Evolutionary conservation across 2,329 filamentous ascomycete genomes (phyloP).

Genomic region (Aspergillus sojae): DNA sequence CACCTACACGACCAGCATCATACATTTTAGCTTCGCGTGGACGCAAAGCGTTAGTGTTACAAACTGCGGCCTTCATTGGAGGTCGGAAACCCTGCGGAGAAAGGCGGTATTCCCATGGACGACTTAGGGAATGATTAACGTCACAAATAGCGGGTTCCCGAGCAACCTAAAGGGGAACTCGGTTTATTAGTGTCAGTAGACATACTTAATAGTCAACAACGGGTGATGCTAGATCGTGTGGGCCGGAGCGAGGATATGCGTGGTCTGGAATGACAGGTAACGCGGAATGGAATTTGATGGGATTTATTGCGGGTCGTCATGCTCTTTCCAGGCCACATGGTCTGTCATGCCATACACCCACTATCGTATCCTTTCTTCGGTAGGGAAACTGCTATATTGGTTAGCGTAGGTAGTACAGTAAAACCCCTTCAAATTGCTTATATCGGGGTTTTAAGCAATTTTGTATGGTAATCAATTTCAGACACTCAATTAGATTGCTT

Average conservation of each 20-base stretch:
- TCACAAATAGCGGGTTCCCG: neutral
- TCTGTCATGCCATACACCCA: neutral
- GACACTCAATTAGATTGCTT: no score
- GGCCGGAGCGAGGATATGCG: slow-evolving; percentile 1
- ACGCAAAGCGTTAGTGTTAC: slow-evolving; percentile 2
- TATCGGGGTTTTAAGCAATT: no score
- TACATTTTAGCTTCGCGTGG: neutral
- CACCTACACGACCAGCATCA: slow-evolving; percentile 1
- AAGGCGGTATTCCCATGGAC: neutral
- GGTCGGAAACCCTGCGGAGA: slow-evolving; percentile 4
- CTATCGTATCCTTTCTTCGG: neutral
- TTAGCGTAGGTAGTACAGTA: neutral
- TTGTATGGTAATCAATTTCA: no score
- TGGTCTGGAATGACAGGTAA: slow-evolving; percentile 11
- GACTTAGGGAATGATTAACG: slow-evolving; percentile 9
- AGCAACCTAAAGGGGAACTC: neutral
- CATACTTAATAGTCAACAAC: neutral
- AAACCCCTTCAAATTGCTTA: no score
- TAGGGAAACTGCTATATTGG: neutral
- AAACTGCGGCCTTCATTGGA: slow-evolving; percentile 9
- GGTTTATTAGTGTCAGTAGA: neutral
- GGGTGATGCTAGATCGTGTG: slow-evolving; percentile 5
- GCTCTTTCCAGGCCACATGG: slow-evolving; percentile 4
- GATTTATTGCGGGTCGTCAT: slow-evolving; percentile 10
- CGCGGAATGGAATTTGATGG: neutral